Evolutionary conservation across 2,329 filamentous ascomycete genomes (phyloP).

Genomic region (Paecilomyces formosus): DNA sequence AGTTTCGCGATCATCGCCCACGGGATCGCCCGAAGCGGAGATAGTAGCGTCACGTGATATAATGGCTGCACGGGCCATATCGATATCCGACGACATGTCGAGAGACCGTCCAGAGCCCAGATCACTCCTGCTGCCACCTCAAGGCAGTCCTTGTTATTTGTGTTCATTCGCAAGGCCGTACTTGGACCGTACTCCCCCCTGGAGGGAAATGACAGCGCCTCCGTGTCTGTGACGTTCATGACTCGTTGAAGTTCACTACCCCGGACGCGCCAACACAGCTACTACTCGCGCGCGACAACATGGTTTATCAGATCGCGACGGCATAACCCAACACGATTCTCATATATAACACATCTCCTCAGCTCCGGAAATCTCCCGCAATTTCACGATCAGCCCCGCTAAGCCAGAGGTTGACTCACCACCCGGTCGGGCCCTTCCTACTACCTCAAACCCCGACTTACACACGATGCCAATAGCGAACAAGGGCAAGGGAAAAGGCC

Average conservation of each 20-base stretch:
- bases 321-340: background rate
- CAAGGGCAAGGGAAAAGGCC: slow-evolving; percentile 48
- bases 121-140: background rate
- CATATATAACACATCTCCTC: background rate
- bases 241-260: background rate
- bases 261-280: background rate
- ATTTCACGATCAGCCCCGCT: background rate
- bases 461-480: slow-evolving; percentile 35
- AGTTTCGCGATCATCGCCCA: background rate
- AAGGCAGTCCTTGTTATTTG: background rate
- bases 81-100: slow-evolving; percentile 9
- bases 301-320: background rate
- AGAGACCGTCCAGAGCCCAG: background rate
- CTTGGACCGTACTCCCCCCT: background rate
- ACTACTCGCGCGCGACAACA: background rate
- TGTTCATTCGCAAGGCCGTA: background rate
- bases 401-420: background rate
- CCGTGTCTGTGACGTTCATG: background rate
- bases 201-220: background rate
- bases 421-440: background rate
- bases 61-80: background rate
- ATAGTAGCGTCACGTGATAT: background rate
- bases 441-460: background rate
- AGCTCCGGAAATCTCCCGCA: background rate
- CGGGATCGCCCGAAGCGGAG: background rate